phyloP scores from a whole-genome alignment of 495 filamentous ascomycete species.

The Haplographium delicatum region DNA sequence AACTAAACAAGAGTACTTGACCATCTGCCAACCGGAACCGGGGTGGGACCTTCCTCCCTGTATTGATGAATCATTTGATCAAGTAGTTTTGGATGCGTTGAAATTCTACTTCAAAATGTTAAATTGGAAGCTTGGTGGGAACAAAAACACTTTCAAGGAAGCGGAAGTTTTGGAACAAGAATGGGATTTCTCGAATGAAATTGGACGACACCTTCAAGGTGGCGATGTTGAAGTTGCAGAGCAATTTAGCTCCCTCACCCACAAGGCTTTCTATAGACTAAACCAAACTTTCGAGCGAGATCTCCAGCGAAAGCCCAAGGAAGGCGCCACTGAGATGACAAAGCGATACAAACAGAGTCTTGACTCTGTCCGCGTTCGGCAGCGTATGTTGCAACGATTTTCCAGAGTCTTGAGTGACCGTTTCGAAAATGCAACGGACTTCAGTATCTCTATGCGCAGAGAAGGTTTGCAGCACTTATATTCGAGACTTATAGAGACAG shows the following conservation, averaged over 20 bases:
- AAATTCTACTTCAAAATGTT: conserved; percentile 97
- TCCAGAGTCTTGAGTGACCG: conserved; percentile 81
- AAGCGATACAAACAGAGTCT: conserved; percentile 92
- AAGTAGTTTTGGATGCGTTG: conserved; percentile 89
- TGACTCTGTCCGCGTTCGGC: conserved; percentile 91
- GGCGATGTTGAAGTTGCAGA: conserved; percentile 98
- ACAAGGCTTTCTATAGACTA: conserved; percentile 80
- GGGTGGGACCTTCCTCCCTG: conserved; percentile 95
- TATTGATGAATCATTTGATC: conserved; percentile 94
- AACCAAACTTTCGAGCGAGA: conserved; percentile 90
- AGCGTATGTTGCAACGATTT: conserved; percentile 73
- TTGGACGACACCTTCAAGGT: conserved; percentile 79
- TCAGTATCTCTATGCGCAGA: conserved; percentile 66
- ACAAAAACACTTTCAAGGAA: conserved; percentile 99
- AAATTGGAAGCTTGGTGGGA: conserved; percentile 93
- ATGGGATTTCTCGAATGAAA: conserved; percentile 92
- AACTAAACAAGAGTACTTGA: conserved; percentile 84
- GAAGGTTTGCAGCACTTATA: conserved; percentile 67
- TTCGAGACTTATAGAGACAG: conserved; percentile 73
- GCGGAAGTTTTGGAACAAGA: conserved; percentile 96
- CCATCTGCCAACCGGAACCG: conserved; percentile 77
- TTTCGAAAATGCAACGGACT: conserved; percentile 95
- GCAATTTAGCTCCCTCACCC: conserved; percentile 91
- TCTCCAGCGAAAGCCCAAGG: conserved; percentile 72
- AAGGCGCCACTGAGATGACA: conserved; percentile 83